phyloP scores from a whole-genome alignment of 768 basidiomycete species.

The Sistotremastrum suecicum region DNA sequence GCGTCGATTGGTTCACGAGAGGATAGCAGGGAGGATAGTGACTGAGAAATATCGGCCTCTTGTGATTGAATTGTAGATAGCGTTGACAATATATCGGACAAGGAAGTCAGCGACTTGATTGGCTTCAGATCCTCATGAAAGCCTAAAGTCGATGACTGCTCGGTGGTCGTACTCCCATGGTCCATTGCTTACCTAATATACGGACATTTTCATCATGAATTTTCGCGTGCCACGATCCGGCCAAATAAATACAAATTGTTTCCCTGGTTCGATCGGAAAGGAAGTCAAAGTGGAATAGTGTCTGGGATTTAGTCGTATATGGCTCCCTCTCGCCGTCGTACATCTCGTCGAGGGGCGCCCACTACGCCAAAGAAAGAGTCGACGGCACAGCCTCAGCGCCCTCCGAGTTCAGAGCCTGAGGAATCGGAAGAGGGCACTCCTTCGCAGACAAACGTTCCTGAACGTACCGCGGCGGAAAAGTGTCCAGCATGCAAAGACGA shows the following conservation, averaged over 20 bases:
- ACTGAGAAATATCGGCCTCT: constrained; percentile 62
- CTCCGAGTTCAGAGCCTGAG: constrained; percentile 1
- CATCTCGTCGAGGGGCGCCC: neutral
- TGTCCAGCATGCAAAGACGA: constrained; percentile 41
- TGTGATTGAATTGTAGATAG: constrained; percentile 63
- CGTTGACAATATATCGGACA: constrained; percentile 60
- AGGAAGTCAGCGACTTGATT: constrained; percentile 30
- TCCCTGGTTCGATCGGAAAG: no score
- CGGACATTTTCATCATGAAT: no score
- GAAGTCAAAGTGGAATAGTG: no score
- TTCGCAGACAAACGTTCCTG: no score
- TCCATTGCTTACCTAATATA: no score
- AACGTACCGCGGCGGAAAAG: constrained; percentile 6
- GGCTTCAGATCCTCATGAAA: no score
- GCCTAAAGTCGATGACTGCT: no score
- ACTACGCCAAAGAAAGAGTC: neutral
- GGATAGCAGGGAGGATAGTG: constrained; percentile 57
- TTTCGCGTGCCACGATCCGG: no score
- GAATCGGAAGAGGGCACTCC: neutral
- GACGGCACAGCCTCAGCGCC: constrained; percentile 3
- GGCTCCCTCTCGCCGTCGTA: neutral
- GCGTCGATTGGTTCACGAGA: constrained; percentile 48
- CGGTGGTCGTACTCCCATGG: no score
- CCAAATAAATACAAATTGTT: no score
- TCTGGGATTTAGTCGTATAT: no score